These are phyloP conservation scores for Boletus eberwhitei DNA, from an alignment of 768 basidiomycete genomes.

Conservation along the genomic window DNA sequence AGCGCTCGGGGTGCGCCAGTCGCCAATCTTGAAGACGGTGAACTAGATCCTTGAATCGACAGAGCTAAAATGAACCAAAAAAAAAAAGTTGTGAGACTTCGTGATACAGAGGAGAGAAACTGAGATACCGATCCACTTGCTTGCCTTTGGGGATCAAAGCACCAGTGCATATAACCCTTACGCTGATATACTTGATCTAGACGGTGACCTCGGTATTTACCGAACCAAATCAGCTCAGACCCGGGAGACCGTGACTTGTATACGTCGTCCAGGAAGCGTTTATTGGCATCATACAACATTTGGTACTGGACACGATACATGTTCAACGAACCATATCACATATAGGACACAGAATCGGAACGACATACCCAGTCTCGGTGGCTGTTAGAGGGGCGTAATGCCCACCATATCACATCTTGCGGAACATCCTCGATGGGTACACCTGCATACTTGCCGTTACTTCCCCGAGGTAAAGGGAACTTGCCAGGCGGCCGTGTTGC, in stretches of 20 bases:
- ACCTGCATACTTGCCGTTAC: not conserved
- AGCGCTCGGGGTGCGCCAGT: constrained; percentile 10
- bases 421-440: constrained; percentile 11
- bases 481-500: constrained; percentile 1
- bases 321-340: not conserved
- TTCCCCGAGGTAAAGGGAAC: constrained; percentile 6
- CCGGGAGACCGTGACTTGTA: constrained; percentile 21
- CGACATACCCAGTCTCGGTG: constrained; percentile 7
- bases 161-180: constrained; percentile 11
- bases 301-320: constrained; percentile 7
- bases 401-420: constrained; percentile 16
- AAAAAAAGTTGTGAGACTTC: not conserved
- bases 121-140: constrained; percentile 4
- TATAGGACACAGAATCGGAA: not conserved
- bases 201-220: constrained; percentile 13
- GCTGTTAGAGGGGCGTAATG: not conserved
- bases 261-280: constrained; percentile 10
- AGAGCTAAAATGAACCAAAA: not conserved
- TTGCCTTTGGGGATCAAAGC: not conserved
- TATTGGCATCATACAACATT: constrained; percentile 11
- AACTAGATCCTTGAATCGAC: constrained; percentile 7
- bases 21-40: constrained; percentile 10
- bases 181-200: constrained; percentile 14
- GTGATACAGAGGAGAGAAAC: not conserved
- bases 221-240: constrained; percentile 22